phyloP scores from a whole-genome alignment of 768 basidiomycete species.

The Boletus fagicola region DNA sequence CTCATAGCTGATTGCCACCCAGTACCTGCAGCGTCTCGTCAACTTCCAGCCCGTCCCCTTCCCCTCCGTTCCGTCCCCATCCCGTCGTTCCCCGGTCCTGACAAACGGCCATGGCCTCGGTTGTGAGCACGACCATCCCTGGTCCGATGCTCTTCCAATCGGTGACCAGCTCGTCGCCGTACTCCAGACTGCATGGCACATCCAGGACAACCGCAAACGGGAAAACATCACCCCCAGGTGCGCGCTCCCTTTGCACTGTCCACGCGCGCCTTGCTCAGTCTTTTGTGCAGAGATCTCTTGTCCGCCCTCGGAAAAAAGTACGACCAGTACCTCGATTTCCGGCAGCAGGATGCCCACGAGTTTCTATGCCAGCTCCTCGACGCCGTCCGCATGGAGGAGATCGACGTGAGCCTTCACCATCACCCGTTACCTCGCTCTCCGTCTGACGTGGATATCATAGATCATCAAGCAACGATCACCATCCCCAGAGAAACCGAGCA shows the following conservation, averaged over 20 bases:
- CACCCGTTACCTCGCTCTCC: not conserved
- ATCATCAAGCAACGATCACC: constrained; percentile 69
- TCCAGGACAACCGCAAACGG: constrained; percentile 50
- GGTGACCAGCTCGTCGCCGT: constrained; percentile 65
- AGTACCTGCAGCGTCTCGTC: constrained; percentile 54
- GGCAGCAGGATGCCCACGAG: constrained; percentile 96
- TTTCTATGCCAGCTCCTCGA: constrained; percentile 87
- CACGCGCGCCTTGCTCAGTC: not conserved
- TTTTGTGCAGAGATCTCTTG: constrained; percentile 52
- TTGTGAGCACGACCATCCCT: constrained; percentile 49
- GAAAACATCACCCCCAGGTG: constrained; percentile 67
- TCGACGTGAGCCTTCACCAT: constrained; percentile 56
- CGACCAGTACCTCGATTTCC: constrained; percentile 92
- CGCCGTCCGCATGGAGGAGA: constrained; percentile 92
- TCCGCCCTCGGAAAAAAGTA: constrained; percentile 76
- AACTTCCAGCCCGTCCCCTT: constrained; percentile 51
- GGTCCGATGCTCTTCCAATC: constrained; percentile 63
- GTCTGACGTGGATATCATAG: constrained; percentile 37
- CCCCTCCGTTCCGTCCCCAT: constrained; percentile 39
- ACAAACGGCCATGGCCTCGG: constrained; percentile 58
- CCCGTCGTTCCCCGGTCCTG: constrained; percentile 61
- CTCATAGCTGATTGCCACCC: constrained; percentile 65
- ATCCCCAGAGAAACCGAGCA: constrained; percentile 41
- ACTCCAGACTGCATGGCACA: constrained; percentile 62
- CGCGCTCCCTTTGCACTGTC: constrained; percentile 26